Evolutionary conservation across 2,329 filamentous ascomycete species (phyloP), one percentile per base, ranked within the genome.

Genomic region (Ceratocystis lukuohia): DNA sequence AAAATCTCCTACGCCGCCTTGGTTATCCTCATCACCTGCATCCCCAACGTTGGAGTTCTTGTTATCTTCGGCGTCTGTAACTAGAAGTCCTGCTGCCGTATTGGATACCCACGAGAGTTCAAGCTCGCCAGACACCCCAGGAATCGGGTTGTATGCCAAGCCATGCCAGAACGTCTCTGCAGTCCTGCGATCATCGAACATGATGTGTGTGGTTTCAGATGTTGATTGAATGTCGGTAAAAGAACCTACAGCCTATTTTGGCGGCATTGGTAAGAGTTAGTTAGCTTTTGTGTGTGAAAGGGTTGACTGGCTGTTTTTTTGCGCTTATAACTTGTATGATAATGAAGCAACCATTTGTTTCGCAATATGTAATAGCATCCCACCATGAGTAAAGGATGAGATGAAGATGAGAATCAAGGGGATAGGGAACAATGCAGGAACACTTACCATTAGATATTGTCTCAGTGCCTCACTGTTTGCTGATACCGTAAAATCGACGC

Each of bases 121-220:
- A 12, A 91, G 78, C 59, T 81, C 82, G 53, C 82, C 85, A 1
- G 80, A 76, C 10, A 89, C 76, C 5, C 84, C 82, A 0, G 86
- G 84, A 50, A 91, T 82, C 22, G 80, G 76, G 56, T 80, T 80
- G 59, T 79, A 79, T 61, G 81, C 73, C n/a, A 84, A 75, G 33
- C 81, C 78, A 71, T 83, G 82, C 76, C 82, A 83, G 71, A 88
- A 86, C 69, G 81, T 85, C 73, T 93, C 89, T 3, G 88, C 89
- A 15, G 87, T 86, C 72, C 83, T 84, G 67, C 85, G 83, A 71
- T 88, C 84, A 67, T 83, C 84, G 73, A 88, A 88, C 5, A 81
- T 82, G 64, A 88, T 80, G 65, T 80, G 76, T 1, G 84, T 82
- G 0, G 75, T 73, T 1, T 74, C 69, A 0, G 79, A 73, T 2